Conservation (phyloP, 176 grass and related monocot genomes). For the Hordeum vulgare region DNA sequence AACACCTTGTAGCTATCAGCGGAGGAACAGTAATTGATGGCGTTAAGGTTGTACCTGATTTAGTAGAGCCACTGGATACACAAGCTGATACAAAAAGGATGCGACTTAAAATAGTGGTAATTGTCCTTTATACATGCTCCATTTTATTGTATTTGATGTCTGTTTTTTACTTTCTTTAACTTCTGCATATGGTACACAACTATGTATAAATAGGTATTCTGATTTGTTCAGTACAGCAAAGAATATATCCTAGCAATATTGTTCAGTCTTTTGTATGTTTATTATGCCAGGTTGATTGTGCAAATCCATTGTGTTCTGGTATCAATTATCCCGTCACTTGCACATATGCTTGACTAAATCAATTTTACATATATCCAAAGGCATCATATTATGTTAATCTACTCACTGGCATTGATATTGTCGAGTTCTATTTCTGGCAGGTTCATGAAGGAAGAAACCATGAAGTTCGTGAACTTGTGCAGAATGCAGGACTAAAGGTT, state of each 20-base stretch:
- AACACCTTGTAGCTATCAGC: slow-evolving; percentile 73
- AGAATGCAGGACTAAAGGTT: slow-evolving; percentile 86
- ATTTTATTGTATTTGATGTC: background rate
- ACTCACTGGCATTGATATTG: slow-evolving; percentile 15
- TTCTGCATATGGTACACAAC: background rate
- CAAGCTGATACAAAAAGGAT: slow-evolving; percentile 61
- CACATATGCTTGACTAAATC: background rate
- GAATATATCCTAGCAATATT: background rate
- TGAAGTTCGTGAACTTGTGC: slow-evolving; percentile 91
- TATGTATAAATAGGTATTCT: background rate
- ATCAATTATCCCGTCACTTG: background rate
- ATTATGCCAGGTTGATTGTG: background rate
- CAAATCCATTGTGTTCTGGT: background rate
- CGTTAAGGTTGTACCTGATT: slow-evolving; percentile 75
- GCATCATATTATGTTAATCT: background rate
- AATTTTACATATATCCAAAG: background rate
- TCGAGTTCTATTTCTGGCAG: slow-evolving; percentile 45
- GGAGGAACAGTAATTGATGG: slow-evolving; percentile 80
- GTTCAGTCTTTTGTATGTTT: background rate
- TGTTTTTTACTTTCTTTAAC: background rate
- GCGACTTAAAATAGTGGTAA: slow-evolving; percentile 82
- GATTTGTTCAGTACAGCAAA: background rate
- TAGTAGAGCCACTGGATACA: slow-evolving; percentile 57
- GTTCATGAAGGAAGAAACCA: slow-evolving; percentile 98
- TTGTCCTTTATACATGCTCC: slow-evolving; percentile 12